phyloP scores from a whole-genome alignment of 2,329 filamentous ascomycete genomes.

The Aspergillus sp. region DNA sequence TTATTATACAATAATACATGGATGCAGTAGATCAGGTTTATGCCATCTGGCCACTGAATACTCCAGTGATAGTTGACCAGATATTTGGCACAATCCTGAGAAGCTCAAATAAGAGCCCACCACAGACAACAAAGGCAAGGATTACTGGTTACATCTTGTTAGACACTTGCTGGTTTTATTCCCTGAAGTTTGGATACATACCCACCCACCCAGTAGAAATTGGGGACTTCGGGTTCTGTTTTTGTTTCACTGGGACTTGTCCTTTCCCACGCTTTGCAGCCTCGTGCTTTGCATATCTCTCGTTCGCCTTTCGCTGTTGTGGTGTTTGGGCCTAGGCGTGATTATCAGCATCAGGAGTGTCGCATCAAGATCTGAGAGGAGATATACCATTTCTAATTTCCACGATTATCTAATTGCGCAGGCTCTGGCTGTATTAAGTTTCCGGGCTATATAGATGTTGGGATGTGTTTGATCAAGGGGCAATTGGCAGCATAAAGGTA shows the following conservation, averaged over 20 bases:
- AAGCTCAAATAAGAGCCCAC: constrained; percentile 56
- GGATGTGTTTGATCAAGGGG: no score
- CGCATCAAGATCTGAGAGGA: background rate
- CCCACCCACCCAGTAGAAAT: constrained; percentile 56
- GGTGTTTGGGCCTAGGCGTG: constrained; percentile 57
- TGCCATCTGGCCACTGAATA: constrained; percentile 20
- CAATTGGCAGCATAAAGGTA: no score
- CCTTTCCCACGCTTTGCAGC: constrained; percentile 57
- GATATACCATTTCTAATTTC: background rate
- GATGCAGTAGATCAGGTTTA: constrained; percentile 2
- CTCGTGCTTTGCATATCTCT: constrained; percentile 55
- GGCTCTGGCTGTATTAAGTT: no score
- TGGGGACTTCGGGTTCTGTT: constrained; percentile 49
- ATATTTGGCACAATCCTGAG: constrained; percentile 40
- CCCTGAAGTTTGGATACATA: constrained; percentile 37
- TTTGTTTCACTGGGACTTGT: constrained; percentile 40
- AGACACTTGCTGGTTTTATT: constrained; percentile 4
- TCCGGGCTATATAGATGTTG: no score
- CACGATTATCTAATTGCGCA: no score
- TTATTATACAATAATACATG: no score
- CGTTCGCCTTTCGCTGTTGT: constrained; percentile 61
- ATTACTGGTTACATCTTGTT: constrained; percentile 42
- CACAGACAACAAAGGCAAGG: constrained; percentile 60
- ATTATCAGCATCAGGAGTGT: background rate
- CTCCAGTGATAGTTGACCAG: constrained; percentile 30